Base-by-base conservation (phyloP, 2,329 filamentous ascomycete genomes). In the Ophiostoma sp. region DNA sequence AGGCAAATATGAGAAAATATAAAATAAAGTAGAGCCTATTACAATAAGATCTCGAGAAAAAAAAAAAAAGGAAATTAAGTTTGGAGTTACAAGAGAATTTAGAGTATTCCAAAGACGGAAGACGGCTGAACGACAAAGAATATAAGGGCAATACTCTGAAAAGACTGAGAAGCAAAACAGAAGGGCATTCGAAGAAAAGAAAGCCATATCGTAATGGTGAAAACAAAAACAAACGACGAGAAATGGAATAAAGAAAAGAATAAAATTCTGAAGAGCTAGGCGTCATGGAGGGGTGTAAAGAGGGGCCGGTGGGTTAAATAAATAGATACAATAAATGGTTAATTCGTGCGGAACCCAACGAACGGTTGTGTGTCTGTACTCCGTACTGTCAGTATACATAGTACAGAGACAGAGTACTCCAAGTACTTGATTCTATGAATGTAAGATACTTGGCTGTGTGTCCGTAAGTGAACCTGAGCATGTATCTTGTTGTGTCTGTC, bases 211-310 rank as follows among this genome's bases (percentile, higher is more conserved):
- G 36, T 13, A 13, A 39, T 39, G 36, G 36, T 39, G 44, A 11
- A 23, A 27, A 27, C 3, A n/a, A n/a, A 64, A 20, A 35, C 5
- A 35, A 64, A 17, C 8, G 13, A n/a, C n/a, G n/a, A 71, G 15
- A 33, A 31, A 62, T 17, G 5, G 27, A 62, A 62, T 33, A 65
- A 39, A 39, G 31, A 39, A 39, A 36, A 31, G 20, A 64, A 20
- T 54, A 44, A 48, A 57, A 69, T 39, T 65, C 62, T 65, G 62
- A 64, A 64, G 60, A 65, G 62, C 62, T 65, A 65, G 62, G 62
- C 62, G 62, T 39, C 33, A 39, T 65, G 62, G 62, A 65, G 62
- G 62, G 62, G 62, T 65, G 62, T 23, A 65, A 65, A 39, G 62
- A 65, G 62, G 62, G 62, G 62, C 62, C 5, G 11, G 15, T 6